Conservation (phyloP, 2,329 filamentous ascomycete species). For the Paraphoma chrysanthemicola region DNA sequence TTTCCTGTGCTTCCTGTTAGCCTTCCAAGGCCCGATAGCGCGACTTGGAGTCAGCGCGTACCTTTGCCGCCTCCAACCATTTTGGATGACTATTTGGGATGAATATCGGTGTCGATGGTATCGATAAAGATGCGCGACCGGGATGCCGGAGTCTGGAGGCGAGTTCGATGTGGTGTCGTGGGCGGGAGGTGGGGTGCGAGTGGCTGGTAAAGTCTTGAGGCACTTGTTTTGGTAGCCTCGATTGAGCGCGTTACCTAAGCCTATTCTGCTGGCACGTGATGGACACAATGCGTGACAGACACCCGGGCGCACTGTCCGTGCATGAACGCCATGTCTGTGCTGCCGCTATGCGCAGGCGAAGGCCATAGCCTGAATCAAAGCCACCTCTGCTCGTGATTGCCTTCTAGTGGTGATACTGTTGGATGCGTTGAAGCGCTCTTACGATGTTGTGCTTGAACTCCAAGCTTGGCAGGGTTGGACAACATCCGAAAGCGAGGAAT, state of each 20-base stretch:
- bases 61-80: slow-evolving; percentile 87
- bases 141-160: slow-evolving; percentile 25
- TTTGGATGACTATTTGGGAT: slow-evolving; percentile 31
- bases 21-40: slow-evolving; percentile 20
- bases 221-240: slow-evolving; percentile 37
- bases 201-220: slow-evolving; percentile 36
- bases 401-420: not conserved
- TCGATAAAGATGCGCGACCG: slow-evolving; percentile 43
- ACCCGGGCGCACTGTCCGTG: slow-evolving; percentile 12
- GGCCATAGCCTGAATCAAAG: not conserved
- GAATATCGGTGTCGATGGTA: slow-evolving; percentile 30
- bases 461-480: not conserved
- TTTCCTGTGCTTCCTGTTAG: slow-evolving; percentile 52
- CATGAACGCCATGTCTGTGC: slow-evolving; percentile 28
- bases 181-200: slow-evolving; percentile 43
- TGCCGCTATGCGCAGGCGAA: slow-evolving; percentile 8
- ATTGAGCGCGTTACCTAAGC: slow-evolving; percentile 26
- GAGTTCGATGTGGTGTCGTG: slow-evolving; percentile 40
- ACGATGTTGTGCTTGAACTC: not conserved
- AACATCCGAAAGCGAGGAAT: not conserved
- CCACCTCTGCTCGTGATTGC: not conserved
- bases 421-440: not conserved
- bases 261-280: slow-evolving; percentile 31
- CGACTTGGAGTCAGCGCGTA: slow-evolving; percentile 62
- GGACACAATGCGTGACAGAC: slow-evolving; percentile 22